Base-by-base conservation (phyloP, 2,329 filamentous ascomycete species). In the Claviceps sp. region DNA sequence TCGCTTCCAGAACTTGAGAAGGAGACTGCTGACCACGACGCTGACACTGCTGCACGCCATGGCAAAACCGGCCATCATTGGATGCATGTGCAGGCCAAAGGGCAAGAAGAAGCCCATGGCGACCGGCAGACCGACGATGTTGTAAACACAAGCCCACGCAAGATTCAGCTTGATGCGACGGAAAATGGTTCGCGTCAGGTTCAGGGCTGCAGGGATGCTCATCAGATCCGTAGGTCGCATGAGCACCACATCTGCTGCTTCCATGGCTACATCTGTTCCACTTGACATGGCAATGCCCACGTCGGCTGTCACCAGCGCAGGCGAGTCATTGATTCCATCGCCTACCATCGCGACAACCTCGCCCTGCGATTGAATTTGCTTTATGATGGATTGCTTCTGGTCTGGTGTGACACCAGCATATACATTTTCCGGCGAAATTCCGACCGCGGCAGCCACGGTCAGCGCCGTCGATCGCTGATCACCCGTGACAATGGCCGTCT, bases 281-380 rank as follows among this genome's bases (percentile, higher is more conserved):
- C 84, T 89, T 5, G 88, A 79, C 68, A 98, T 88, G 53, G 90
- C 90, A 58, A 98, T 95, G 56, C 93, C 93, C 29, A 97, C 82
- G 59, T 95, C 83, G 11, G 93, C 90, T 0, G 89, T 95, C 0
- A 89, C 93, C 11, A 98, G 80, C 0, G 93, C 93, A 0, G 93
- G 93, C 0, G 89, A 95, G 71, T 98, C 93, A 68, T 98, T 98
- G 77, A 98, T 96, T 43, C 93, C 93, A 66, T 98, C 93, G 50
- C 93, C 90, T 14, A 97, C 90, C 93, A 98, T 98, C 58, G 88
- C 93, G 26, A 97, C 88, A 48, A 85, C 74, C 60, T 89, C 79
- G 54, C 88, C 88, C 49, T 75, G 68, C 0, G 75, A 72, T 69
- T 96, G 88, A 17, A 97, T 77, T 50, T 84, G 72, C 48, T 81